These are phyloP conservation scores for Lonicera japonica DNA, from an alignment of 129 eudicot species.

Conservation along the genomic window DNA sequence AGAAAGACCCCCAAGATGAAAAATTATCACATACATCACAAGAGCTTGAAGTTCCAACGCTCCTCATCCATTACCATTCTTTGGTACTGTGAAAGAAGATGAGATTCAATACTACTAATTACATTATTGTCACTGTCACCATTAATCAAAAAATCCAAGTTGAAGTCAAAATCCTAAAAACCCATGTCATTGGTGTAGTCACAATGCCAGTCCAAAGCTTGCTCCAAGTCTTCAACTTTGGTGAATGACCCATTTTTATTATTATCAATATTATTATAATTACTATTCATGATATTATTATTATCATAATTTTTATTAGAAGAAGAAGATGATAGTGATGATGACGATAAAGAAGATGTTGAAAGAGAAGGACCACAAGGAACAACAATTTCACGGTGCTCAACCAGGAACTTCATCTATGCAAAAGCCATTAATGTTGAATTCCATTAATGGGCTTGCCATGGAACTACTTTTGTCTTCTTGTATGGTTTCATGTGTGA, in stretches of 20 bases:
- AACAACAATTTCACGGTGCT: constrained; percentile 58
- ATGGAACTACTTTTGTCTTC: constrained; percentile 22
- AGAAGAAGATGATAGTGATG: constrained; percentile 29
- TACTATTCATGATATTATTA: not conserved
- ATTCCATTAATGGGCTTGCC: constrained; percentile 13
- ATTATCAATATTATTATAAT: too few species aligned
- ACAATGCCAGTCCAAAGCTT: constrained; percentile 38
- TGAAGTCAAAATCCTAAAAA: constrained; percentile 44
- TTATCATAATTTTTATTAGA: not conserved
- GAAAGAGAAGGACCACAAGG: constrained; percentile 16
- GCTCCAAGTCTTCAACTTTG: constrained; percentile 23
- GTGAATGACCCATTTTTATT: constrained; percentile 1
- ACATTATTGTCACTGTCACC: constrained; percentile 22
- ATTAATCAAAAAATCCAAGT: constrained; percentile 41
- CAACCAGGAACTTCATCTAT: constrained; percentile 67
- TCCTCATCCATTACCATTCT: constrained; percentile 37
- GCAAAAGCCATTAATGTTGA: constrained; percentile 38
- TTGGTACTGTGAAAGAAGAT: constrained; percentile 20
- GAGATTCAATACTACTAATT: constrained; percentile 3
- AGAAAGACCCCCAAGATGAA: not conserved
- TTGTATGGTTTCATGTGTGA: constrained; percentile 6
- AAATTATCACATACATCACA: constrained; percentile 16
- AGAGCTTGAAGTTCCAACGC: constrained; percentile 29
- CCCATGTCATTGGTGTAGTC: constrained; percentile 23
- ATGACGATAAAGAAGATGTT: constrained; percentile 32